A percentile compares a stretch with the other conserved stretches of the same genome.
Conservation (phyloP, 106 monocot species). For the Chionographis japonica region DNA sequence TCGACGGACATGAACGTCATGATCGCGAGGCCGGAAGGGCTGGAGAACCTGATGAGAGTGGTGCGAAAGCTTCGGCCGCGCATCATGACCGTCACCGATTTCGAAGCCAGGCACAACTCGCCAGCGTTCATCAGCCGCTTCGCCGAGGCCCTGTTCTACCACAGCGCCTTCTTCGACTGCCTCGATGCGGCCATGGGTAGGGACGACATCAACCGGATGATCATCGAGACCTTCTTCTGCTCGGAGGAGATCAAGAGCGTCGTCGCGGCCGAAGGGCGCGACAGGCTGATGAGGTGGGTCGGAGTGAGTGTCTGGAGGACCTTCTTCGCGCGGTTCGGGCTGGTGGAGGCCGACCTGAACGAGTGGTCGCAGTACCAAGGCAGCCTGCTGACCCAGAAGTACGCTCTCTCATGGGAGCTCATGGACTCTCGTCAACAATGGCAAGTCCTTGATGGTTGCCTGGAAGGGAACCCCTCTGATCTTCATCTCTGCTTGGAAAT, state of each 20-base stretch:
- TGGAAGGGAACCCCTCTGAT: too few species aligned
- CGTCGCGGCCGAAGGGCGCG: too few species aligned
- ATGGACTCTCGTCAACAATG: too few species aligned
- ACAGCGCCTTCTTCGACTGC: background rate
- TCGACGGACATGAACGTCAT: background rate
- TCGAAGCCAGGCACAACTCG: background rate
- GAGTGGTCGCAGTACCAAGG: too few species aligned
- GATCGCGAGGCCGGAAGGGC: background rate
- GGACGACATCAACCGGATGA: background rate
- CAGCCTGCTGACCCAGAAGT: too few species aligned
- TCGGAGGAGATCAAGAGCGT: background rate
- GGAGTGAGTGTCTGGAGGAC: too few species aligned
- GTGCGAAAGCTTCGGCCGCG: background rate
- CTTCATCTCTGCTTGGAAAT: too few species aligned
- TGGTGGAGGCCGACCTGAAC: too few species aligned
- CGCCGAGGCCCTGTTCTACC: background rate
- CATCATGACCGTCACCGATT: background rate
- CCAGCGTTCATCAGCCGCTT: background rate
- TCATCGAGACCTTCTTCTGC: background rate
- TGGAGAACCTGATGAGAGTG: background rate
- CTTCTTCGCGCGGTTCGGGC: too few species aligned
- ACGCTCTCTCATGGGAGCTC: too few species aligned
- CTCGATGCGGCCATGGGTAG: background rate
- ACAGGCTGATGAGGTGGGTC: too few species aligned
- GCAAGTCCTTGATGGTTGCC: too few species aligned